Evolutionary conservation across 2,329 filamentous ascomycete genomes (phyloP).

Genomic region (Monilinia laxa): DNA sequence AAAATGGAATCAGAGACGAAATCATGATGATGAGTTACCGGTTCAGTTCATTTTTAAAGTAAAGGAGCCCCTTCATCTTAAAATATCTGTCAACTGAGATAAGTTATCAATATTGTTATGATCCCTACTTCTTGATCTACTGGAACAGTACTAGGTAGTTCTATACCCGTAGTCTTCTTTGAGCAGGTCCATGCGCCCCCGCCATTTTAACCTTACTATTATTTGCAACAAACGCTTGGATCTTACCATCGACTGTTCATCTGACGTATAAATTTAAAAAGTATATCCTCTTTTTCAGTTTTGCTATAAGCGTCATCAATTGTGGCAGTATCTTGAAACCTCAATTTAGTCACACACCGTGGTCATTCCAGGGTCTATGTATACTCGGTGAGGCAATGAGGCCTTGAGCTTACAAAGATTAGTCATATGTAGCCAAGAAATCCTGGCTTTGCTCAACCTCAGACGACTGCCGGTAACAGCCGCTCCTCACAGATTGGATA

Average conservation of each 20-base stretch:
- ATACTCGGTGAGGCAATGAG: conserved; percentile 13
- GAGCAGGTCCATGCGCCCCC: conserved; percentile 4
- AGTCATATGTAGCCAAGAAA: neutral
- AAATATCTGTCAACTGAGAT: neutral
- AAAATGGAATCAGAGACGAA: neutral
- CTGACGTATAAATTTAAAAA: conserved; percentile 8
- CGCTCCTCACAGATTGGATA: neutral
- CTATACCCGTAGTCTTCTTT: neutral
- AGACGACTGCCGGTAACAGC: neutral
- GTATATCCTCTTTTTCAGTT: neutral
- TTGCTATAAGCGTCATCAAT: neutral
- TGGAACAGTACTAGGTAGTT: too few species aligned
- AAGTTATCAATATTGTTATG: neutral
- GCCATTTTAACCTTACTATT: neutral
- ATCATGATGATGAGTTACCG: conserved; percentile 6
- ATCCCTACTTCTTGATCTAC: neutral
- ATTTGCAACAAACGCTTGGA: neutral
- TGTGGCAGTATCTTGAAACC: neutral
- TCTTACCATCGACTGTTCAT: neutral
- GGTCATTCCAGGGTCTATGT: neutral
- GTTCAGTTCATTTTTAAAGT: neutral
- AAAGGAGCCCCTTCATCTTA: too few species aligned
- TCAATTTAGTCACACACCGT: neutral
- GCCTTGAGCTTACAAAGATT: conserved; percentile 10
- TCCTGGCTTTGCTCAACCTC: neutral